Conservation (phyloP, 1,139 yeast genomes). For the Candida mesenterica region DNA sequence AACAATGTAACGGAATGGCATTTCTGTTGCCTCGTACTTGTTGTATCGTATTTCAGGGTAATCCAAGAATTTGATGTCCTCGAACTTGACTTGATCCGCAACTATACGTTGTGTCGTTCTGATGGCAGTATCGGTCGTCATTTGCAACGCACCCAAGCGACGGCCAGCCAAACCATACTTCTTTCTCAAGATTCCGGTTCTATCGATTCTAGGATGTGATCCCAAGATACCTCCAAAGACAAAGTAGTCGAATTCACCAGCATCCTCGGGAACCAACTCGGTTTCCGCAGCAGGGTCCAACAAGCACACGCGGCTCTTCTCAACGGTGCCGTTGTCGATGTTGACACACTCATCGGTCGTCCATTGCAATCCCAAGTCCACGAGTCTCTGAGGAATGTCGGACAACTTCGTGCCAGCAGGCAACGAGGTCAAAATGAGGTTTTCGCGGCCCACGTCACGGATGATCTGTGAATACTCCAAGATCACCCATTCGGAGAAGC, state of each 20-base stretch:
- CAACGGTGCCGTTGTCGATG: constrained; percentile 41
- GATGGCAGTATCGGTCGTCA: constrained; percentile 97
- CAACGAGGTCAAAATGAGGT: constrained; percentile 74
- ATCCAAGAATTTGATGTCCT: constrained; percentile 78
- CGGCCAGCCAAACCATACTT: constrained; percentile 84
- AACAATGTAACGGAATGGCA: constrained; percentile 92
- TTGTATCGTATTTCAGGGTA: constrained; percentile 90
- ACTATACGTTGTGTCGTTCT: constrained; percentile 82
- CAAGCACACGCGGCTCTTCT: constrained; percentile 63
- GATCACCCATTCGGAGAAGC: constrained; percentile 93
- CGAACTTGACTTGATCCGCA: constrained; percentile 54
- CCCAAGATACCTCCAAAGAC: constrained; percentile 97
- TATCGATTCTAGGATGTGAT: constrained; percentile 93
- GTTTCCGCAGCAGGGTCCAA: constrained; percentile 83
- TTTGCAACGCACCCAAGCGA: constrained; percentile 81
- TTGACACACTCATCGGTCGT: constrained; percentile 70
- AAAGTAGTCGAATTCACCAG: constrained; percentile 69
- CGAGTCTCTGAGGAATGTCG: constrained; percentile 64
- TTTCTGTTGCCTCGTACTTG: constrained; percentile 89
- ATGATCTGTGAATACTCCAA: constrained; percentile 84
- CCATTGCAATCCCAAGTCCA: constrained; percentile 72
- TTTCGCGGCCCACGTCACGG: constrained; percentile 74
- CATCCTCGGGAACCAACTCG: constrained; percentile 73
- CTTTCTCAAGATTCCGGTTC: constrained; percentile 81
- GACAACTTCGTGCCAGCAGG: constrained; percentile 58